Percentiles rank a stretch among this genome's conserved stretches.
Conservation (phyloP, 164 flowering plant species). For the Taxillus chinensis region DNA sequence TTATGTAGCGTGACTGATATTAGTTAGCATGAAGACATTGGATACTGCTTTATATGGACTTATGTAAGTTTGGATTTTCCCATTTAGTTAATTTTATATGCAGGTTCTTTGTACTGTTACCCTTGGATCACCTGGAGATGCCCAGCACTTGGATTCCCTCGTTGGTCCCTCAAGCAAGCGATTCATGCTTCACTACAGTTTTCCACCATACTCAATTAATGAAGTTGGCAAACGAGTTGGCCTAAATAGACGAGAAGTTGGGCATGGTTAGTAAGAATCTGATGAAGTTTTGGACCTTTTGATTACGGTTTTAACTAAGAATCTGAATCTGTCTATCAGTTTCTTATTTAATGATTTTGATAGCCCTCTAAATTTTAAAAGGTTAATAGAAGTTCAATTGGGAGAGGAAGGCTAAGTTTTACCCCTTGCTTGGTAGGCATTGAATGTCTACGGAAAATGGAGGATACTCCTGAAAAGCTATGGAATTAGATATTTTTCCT, state of each 20-base stretch:
- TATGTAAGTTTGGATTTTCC: neutral
- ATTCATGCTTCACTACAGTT: slow-evolving; percentile 98
- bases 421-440: too few relatives aligned
- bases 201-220: slow-evolving; percentile 91
- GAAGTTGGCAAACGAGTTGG: slow-evolving; percentile 93
- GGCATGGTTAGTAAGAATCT: slow-evolving; percentile 60
- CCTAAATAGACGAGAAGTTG: slow-evolving; percentile 95
- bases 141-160: slow-evolving; percentile 78
- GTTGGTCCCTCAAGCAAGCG: slow-evolving; percentile 88
- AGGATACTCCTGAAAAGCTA: too few relatives aligned
- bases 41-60: neutral
- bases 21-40: neutral
- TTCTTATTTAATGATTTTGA: neutral
- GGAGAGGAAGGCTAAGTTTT: too few relatives aligned
- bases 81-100: slow-evolving; percentile 1
- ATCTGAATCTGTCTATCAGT: too few relatives aligned
- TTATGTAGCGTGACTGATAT: neutral
- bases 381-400: too few relatives aligned
- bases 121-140: slow-evolving; percentile 91
- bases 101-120: slow-evolving; percentile 96
- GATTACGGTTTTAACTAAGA: too few relatives aligned
- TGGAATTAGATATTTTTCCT: too few relatives aligned
- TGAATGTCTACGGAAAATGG: too few relatives aligned
- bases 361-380: too few relatives aligned
- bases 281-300: too few relatives aligned